Evolutionary conservation across 208 protist species (phyloP).

Genomic region (Trypanosoma conorhini): DNA sequence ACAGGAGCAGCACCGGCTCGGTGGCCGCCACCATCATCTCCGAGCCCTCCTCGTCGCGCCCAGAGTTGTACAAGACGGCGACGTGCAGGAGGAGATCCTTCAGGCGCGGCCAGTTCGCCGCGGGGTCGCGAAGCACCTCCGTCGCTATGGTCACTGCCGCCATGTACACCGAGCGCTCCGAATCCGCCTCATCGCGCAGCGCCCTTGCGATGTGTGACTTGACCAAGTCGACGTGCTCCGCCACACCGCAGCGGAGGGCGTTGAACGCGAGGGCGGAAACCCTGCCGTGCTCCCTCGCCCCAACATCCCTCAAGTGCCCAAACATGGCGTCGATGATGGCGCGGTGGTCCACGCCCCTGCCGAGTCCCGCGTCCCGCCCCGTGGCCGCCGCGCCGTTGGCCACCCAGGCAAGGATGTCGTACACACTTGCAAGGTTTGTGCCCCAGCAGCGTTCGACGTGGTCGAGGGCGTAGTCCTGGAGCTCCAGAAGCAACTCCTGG

Average conservation of each 20-base stretch:
- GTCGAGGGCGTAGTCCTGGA: slow-evolving; percentile 56
- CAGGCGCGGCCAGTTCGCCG: slow-evolving; percentile 43
- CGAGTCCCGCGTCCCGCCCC: not conserved
- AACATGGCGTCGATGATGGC: slow-evolving; percentile 60
- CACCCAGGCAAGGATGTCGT: slow-evolving; percentile 71
- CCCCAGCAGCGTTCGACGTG: slow-evolving; percentile 79
- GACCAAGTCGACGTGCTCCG: slow-evolving; percentile 45
- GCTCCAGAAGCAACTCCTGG: slow-evolving; percentile 24
- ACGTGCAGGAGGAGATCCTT: slow-evolving; percentile 57
- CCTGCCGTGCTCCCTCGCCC: slow-evolving; percentile 57
- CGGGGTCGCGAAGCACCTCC: slow-evolving; percentile 53
- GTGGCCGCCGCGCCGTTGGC: slow-evolving; percentile 14
- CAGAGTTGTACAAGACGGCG: slow-evolving; percentile 69
- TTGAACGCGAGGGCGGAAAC: slow-evolving; percentile 60
- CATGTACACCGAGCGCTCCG: slow-evolving; percentile 67
- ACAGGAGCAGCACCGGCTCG: slow-evolving; percentile 62
- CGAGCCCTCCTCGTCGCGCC: slow-evolving; percentile 76
- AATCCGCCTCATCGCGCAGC: slow-evolving; percentile 44
- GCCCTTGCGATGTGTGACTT: slow-evolving; percentile 25
- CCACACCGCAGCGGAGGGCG: slow-evolving; percentile 43
- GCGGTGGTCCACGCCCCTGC: slow-evolving; percentile 30
- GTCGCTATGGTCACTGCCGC: slow-evolving; percentile 54
- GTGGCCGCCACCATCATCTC: slow-evolving; percentile 76
- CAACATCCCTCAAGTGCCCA: slow-evolving; percentile 63
- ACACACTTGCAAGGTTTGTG: slow-evolving; percentile 67